Conservation (phyloP, 495 filamentous ascomycete species). For the Xylaria scruposa region DNA sequence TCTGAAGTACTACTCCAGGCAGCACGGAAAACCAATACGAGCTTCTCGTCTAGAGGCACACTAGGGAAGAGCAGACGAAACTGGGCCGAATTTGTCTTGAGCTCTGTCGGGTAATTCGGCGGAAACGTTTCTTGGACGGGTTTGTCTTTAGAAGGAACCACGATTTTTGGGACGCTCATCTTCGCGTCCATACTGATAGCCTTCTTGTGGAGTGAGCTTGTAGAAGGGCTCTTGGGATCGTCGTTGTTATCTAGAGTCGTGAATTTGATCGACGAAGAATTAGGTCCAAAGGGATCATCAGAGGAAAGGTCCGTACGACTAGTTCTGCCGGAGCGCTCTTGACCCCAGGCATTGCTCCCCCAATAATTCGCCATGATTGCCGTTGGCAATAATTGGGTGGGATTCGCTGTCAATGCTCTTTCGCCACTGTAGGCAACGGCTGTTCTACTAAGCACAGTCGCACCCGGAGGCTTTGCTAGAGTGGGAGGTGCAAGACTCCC, state of each 20-base stretch:
- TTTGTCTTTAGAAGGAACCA: constrained; percentile 50
- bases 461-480: constrained; percentile 81
- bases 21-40: constrained; percentile 72
- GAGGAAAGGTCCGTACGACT: constrained; percentile 46
- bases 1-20: constrained; percentile 56
- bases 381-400: constrained; percentile 74
- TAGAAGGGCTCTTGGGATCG: constrained; percentile 31
- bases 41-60: constrained; percentile 72
- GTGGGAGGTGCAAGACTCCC: constrained; percentile 82
- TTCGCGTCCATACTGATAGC: constrained; percentile 77
- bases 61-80: constrained; percentile 90
- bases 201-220: constrained; percentile 68
- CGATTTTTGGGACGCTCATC: constrained; percentile 45
- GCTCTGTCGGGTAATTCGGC: constrained; percentile 77
- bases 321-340: constrained; percentile 64
- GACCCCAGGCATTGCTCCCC: constrained; percentile 86
- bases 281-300: constrained; percentile 56
- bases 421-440: constrained; percentile 84
- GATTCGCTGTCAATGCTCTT: constrained; percentile 67
- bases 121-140: constrained; percentile 69
- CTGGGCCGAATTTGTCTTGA: constrained; percentile 89
- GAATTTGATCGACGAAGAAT: constrained; percentile 44
- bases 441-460: constrained; percentile 85
- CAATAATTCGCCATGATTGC: constrained; percentile 91
- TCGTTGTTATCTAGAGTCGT: constrained; percentile 44